A percentile compares a stretch with the other conserved stretches of the same genome.
These are phyloP conservation scores for Aureobasidium sp. DNA, from an alignment of 2,329 filamentous ascomycete genomes.

Conservation along the genomic window DNA sequence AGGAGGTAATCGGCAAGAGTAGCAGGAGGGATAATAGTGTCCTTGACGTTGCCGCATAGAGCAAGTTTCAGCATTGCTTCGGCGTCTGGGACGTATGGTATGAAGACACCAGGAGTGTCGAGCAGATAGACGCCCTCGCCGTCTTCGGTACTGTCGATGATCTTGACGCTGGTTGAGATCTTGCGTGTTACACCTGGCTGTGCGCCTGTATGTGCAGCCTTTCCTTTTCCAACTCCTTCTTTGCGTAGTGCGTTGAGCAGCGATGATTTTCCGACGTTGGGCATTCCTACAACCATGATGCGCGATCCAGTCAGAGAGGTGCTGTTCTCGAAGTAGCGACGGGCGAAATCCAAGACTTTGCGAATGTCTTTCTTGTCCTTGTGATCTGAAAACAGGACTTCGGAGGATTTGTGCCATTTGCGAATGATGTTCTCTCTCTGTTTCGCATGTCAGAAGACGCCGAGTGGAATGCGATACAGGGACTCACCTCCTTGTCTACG, in stretches of 20 bases:
- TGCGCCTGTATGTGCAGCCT: constrained; percentile 74
- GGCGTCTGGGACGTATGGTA: constrained; percentile 79
- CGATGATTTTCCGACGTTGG: constrained; percentile 93
- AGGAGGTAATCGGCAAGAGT: constrained; percentile 86
- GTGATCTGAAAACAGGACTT: constrained; percentile 48
- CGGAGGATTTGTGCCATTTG: constrained; percentile 47
- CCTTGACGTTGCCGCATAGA: constrained; percentile 83
- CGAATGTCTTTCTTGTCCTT: constrained; percentile 38
- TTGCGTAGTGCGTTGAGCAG: constrained; percentile 80
- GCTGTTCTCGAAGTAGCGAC: constrained; percentile 41
- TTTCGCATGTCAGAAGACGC: not conserved
- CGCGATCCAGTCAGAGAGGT: constrained; percentile 72
- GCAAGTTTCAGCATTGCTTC: constrained; percentile 94
- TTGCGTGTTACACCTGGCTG: constrained; percentile 88
- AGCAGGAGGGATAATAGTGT: constrained; percentile 70
- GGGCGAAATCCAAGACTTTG: constrained; percentile 45
- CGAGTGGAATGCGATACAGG: not conserved
- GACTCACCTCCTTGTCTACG: constrained; percentile 36
- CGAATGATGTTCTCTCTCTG: constrained; percentile 33
- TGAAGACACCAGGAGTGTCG: constrained; percentile 92
- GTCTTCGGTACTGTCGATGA: constrained; percentile 48
- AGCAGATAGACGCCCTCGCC: constrained; percentile 68
- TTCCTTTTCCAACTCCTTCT: constrained; percentile 57
- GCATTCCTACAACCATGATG: constrained; percentile 90
- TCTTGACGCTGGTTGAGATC: constrained; percentile 69